phyloP scores from a whole-genome alignment of 2,329 filamentous ascomycete genomes.

The Colletotrichum eremochloae region DNA sequence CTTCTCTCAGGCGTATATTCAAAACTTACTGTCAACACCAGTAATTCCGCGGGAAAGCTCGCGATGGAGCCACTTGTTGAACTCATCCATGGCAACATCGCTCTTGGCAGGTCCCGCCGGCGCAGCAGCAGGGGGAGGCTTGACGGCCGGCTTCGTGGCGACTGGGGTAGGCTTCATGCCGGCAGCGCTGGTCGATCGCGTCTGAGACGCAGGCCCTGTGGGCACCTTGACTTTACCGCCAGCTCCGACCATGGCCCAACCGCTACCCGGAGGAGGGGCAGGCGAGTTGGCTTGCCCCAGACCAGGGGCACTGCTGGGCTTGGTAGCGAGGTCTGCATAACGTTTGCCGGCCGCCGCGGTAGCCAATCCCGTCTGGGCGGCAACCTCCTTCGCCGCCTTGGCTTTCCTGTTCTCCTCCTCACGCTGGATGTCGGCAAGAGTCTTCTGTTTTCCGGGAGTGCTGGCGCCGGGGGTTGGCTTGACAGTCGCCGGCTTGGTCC shows the following conservation, averaged over 20 bases:
- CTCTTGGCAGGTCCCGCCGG: slow-evolving; percentile 62
- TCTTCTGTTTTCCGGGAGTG: slow-evolving; percentile 77
- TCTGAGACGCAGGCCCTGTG: slow-evolving; percentile 66
- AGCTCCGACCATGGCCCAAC: slow-evolving; percentile 96
- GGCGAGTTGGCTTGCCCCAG: slow-evolving; percentile 59
- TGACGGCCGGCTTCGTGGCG: slow-evolving; percentile 63
- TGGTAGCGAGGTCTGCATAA: slow-evolving; percentile 94
- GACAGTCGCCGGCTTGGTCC: slow-evolving; percentile 72
- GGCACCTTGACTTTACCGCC: slow-evolving; percentile 91
- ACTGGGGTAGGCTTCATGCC: slow-evolving; percentile 60
- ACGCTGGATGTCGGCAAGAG: slow-evolving; percentile 93
- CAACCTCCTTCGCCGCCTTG: slow-evolving; percentile 70
- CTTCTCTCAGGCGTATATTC: background rate
- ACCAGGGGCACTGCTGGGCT: slow-evolving; percentile 44
- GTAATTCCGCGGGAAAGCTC: slow-evolving; percentile 81
- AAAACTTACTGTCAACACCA: slow-evolving; percentile 65
- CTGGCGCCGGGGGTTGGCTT: slow-evolving; percentile 54
- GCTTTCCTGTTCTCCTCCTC: slow-evolving; percentile 95
- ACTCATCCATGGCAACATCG: slow-evolving; percentile 82
- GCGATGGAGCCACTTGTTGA: slow-evolving; percentile 90
- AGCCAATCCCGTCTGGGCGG: slow-evolving; percentile 61
- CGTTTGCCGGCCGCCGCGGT: slow-evolving; percentile 78
- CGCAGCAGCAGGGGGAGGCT: slow-evolving; percentile 61
- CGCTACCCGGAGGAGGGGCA: slow-evolving; percentile 59
- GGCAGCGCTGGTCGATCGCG: slow-evolving; percentile 59